A percentile compares a stretch with the other conserved stretches of the same genome.
These are phyloP conservation scores for Pseudocercospora macadamiae DNA, from an alignment of 2,329 filamentous ascomycete genomes.

Conservation along the genomic window DNA sequence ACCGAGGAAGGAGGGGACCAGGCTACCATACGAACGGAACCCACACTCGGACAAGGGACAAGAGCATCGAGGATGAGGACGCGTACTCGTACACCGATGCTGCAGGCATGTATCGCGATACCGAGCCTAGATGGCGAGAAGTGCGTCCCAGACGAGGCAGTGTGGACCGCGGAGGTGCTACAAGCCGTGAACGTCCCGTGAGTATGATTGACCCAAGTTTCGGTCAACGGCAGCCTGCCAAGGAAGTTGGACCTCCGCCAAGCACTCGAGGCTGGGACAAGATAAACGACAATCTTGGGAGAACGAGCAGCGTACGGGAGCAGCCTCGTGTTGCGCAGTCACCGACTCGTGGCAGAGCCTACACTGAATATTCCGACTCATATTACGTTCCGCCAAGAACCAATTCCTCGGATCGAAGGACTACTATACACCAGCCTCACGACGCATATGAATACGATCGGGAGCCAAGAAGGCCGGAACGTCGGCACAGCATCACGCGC, in stretches of 20 bases:
- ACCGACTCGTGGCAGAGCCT: conserved; percentile 31
- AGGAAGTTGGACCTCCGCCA: conserved; percentile 61
- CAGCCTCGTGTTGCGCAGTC: conserved; percentile 30
- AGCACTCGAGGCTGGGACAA: conserved; percentile 72
- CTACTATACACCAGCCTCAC: conserved; percentile 36
- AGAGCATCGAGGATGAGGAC: conserved; percentile 45
- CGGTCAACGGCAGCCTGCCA: conserved; percentile 36
- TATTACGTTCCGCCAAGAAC: conserved; percentile 40
- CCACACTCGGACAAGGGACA: conserved; percentile 27
- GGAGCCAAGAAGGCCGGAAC: conserved; percentile 42
- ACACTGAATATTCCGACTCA: conserved; percentile 38
- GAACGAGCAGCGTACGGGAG: conserved; percentile 52
- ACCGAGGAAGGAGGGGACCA: conserved; percentile 31
- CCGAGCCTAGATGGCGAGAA: conserved; percentile 50
- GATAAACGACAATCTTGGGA: conserved; percentile 55
- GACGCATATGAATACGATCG: conserved; percentile 49
- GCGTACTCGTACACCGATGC: conserved; percentile 55
- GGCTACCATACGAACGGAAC: conserved; percentile 37
- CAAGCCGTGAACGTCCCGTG: conserved; percentile 46
- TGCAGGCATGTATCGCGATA: conserved; percentile 55
- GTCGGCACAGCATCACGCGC: conserved; percentile 41
- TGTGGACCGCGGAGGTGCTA: conserved; percentile 42
- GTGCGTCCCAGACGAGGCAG: conserved; percentile 48
- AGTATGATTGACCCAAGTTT: conserved; percentile 46
- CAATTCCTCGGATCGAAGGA: conserved; percentile 45